Conservation (phyloP, 78 protist species). For the Dictyostelium intermedium region DNA sequence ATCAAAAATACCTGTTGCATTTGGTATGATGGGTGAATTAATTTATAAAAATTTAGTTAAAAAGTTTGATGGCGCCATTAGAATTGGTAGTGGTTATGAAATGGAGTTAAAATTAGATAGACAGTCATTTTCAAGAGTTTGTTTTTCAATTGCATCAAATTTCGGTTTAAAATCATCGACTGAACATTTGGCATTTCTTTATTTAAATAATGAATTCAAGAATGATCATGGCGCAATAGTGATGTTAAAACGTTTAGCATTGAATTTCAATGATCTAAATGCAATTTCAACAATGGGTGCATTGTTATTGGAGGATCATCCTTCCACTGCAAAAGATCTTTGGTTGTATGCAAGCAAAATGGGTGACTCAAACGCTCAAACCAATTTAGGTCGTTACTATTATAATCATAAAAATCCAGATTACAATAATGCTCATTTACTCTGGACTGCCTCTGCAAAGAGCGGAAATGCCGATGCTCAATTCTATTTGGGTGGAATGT, state of each 20-base stretch:
- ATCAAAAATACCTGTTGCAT: slow-evolving; percentile 20
- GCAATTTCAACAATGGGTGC: not conserved
- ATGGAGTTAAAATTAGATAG: not conserved
- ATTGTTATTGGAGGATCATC: not conserved
- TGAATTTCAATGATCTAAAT: not conserved
- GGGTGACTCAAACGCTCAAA: slow-evolving; percentile 19
- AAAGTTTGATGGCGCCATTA: not conserved
- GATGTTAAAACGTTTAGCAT: not conserved
- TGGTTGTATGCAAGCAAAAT: slow-evolving; percentile 33
- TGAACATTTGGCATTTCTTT: slow-evolving; percentile 27
- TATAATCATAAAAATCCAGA: slow-evolving; percentile 42
- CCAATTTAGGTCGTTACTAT: slow-evolving; percentile 33
- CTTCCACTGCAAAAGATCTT: not conserved
- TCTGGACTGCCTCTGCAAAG: slow-evolving; percentile 16
- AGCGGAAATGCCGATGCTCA: not conserved
- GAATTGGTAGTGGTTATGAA: not conserved
- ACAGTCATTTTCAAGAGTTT: not conserved
- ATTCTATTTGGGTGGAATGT: slow-evolving; percentile 52
- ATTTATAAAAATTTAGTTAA: not conserved
- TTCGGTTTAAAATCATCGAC: slow-evolving; percentile 13
- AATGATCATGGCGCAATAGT: not conserved
- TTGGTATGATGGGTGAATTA: slow-evolving; percentile 66
- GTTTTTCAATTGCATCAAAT: slow-evolving; percentile 21
- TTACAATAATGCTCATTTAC: not conserved
- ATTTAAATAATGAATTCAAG: not conserved